Conservation (phyloP, 164 flowering plant species). For the Macadamia tetraphylla region DNA sequence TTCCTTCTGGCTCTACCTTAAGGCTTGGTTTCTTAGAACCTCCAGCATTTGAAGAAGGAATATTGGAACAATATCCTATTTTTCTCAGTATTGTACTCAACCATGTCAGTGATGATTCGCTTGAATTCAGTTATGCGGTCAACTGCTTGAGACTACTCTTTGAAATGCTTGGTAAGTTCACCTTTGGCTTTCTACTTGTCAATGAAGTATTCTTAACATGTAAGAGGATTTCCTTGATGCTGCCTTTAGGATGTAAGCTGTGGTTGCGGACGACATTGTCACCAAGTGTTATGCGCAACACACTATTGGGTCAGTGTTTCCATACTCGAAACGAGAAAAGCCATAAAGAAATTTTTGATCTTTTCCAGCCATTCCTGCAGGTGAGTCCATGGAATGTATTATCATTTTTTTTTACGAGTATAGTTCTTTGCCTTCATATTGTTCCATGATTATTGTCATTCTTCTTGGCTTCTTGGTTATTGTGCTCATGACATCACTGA, state of each 20-base stretch:
- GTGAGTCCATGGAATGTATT: constrained; percentile 33
- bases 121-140: constrained; percentile 79
- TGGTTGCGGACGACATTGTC: constrained; percentile 88
- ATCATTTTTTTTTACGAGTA: constrained; percentile 5
- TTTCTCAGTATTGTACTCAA: constrained; percentile 83
- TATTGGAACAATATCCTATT: constrained; percentile 76
- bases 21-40: constrained; percentile 91
- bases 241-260: constrained; percentile 69
- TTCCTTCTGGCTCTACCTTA: constrained; percentile 17
- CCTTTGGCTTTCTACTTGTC: constrained; percentile 5
- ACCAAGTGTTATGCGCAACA: constrained; percentile 91
- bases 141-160: constrained; percentile 75
- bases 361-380: constrained; percentile 89
- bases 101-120: constrained; percentile 83
- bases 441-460: background rate
- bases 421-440: constrained; percentile 5
- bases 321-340: constrained; percentile 91
- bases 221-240: constrained; percentile 3
- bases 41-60: constrained; percentile 90
- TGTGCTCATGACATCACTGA: constrained; percentile 5
- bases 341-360: constrained; percentile 96
- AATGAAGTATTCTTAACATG: background rate
- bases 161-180: constrained; percentile 79
- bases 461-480: background rate
- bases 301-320: constrained; percentile 89